Base-by-base conservation (phyloP, 192 early-diverging fungal genomes). In the Mortierella hygrophila region DNA sequence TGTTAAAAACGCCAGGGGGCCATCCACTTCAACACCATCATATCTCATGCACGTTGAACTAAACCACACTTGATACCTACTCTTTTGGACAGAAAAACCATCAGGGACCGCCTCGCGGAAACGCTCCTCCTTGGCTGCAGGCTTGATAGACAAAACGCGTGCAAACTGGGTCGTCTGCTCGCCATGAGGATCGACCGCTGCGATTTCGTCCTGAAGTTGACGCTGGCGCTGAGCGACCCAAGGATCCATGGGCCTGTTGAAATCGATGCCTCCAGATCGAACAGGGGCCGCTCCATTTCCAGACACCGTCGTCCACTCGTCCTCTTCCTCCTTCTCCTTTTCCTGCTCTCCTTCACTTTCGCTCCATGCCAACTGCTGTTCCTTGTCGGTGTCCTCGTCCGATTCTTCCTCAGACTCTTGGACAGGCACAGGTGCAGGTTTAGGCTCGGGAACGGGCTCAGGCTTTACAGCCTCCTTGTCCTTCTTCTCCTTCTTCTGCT, bases 201-300 rank as follows among this genome's bases (percentile, higher is more conserved):
- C 71, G 13, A 86, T 69, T 4, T 74, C 70, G 38, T 86, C 84
- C 9, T 75, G 63, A 6, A 74, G 77, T 29, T 78, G 78, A 6
- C 75, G 78, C 49, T 86, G 84, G 54, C 77, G 84, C 44, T 86
- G 84, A 3, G 79, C 79, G 29, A 86, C 84, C 84, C 84, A 86
- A 6, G 84, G 84, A 78, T 86, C 84, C 84, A 86, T 86, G 47
- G 84, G 84, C 54, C 78, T 86, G 63, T 35, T 86, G 46, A 86
- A 86, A 21, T 86, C 84, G 26, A 86, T 86, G 40, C 79, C 84
- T 6, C 84, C 79, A 5, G 79, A 86, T 81, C 84, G 55, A 4
- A 68, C 46, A n/a, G 41, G 70, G 3, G 75, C 73, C 57, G 83
- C 71, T n/a, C 42, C 69, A 11, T 68, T 68, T 47, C 37, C 49